phyloP scores from a whole-genome alignment of 257 asterid species.

The Solanum pimpinellifolium region DNA sequence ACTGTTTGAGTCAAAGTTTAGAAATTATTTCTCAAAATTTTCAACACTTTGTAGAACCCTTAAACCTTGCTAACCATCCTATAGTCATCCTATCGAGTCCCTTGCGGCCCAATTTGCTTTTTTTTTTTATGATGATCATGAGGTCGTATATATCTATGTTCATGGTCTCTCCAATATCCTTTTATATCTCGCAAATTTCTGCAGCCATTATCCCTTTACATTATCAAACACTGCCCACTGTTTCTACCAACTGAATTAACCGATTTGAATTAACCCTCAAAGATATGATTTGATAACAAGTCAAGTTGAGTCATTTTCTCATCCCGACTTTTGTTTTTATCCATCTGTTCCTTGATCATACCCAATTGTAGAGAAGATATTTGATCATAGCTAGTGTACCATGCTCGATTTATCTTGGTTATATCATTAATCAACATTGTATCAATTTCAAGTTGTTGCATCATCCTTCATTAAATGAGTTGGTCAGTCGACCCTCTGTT shows the following conservation, averaged over 20 bases:
- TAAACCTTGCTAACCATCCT: background rate
- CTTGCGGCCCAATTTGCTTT: background rate
- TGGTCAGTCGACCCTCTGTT: background rate
- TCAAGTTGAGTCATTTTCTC: background rate
- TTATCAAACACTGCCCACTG: background rate
- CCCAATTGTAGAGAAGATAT: background rate
- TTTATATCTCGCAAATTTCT: no score
- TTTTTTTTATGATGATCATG: background rate
- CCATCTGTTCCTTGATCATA: background rate
- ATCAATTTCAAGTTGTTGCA: background rate
- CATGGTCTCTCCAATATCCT: no score
- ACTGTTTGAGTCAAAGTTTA: no score
- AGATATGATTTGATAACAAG: background rate
- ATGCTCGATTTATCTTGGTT: background rate
- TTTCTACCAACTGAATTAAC: background rate
- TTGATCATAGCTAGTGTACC: background rate
- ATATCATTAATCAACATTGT: background rate
- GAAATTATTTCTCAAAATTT: no score
- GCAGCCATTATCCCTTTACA: no score
- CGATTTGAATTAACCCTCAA: no score
- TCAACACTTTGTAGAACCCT: no score
- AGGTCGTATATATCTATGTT: background rate
- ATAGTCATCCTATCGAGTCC: background rate
- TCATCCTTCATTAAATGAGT: background rate
- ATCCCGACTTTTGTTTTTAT: background rate